Conservation (phyloP, 2,329 filamentous ascomycete species). For the Pseudogymnoascus destructans region DNA sequence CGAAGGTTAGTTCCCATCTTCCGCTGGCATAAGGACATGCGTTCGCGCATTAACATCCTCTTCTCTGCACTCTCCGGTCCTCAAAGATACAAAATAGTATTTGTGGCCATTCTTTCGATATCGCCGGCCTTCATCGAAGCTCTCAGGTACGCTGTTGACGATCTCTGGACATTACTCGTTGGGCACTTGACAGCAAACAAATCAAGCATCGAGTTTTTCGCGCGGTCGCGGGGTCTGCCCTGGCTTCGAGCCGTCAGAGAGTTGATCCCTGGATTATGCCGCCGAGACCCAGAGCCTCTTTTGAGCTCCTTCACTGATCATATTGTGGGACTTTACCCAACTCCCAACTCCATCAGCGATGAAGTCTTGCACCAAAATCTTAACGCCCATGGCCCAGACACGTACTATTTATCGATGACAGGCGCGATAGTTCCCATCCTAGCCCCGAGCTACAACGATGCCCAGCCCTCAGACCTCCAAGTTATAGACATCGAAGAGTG, state of each 20-base stretch:
- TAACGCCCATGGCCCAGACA: slow-evolving; percentile 1
- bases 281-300: background rate
- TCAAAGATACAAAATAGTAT: background rate
- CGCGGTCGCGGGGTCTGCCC: background rate
- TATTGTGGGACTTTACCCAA: background rate
- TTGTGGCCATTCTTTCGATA: background rate
- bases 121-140: background rate
- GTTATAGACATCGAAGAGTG: background rate
- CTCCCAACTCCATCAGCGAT: background rate
- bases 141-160: background rate
- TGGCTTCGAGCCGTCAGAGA: background rate
- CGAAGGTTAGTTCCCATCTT: background rate
- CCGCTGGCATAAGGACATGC: background rate
- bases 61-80: background rate
- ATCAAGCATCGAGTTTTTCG: background rate
- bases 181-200: background rate
- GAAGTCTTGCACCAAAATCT: background rate
- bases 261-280: background rate
- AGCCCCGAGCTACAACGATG: background rate
- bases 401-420: background rate
- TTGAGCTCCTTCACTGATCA: background rate
- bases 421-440: background rate
- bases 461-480: background rate
- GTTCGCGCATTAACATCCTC: background rate
- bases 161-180: background rate